A percentile compares a stretch with the other conserved stretches of the same genome.
These are phyloP conservation scores for Boletus coccyginus DNA, from an alignment of 768 basidiomycete genomes.

Conservation along the genomic window DNA sequence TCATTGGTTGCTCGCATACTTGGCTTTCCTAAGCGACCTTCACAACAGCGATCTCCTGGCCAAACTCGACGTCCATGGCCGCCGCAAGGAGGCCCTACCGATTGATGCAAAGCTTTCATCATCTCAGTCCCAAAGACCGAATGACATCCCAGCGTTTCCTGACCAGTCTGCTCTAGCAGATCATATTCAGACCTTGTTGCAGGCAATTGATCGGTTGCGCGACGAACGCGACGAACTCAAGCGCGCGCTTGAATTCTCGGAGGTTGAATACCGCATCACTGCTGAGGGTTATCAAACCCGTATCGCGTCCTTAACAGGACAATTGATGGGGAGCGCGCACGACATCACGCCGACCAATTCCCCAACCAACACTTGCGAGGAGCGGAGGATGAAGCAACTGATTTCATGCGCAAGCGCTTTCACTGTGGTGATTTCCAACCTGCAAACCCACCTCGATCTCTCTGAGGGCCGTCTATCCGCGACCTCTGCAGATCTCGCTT, in stretches of 20 bases:
- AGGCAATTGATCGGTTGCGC: constrained; percentile 65
- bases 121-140: neutral
- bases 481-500: constrained; percentile 11
- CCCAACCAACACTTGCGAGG: neutral
- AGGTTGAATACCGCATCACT: constrained; percentile 63
- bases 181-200: constrained; percentile 55
- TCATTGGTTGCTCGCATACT: neutral
- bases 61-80: constrained; percentile 12
- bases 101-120: neutral
- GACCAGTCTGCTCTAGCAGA: constrained; percentile 30
- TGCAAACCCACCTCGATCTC: constrained; percentile 31
- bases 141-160: constrained; percentile 2
- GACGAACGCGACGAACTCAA: constrained; percentile 61
- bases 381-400: constrained; percentile 30
- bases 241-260: constrained; percentile 64
- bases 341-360: constrained; percentile 1
- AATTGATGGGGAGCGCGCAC: constrained; percentile 23
- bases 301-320: constrained; percentile 34
- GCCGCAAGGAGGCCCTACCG: neutral
- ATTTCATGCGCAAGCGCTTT: constrained; percentile 34
- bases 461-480: constrained; percentile 14
- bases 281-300: constrained; percentile 57
- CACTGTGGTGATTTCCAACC: constrained; percentile 39
- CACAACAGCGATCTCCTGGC: constrained; percentile 18
- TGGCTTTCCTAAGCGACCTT: neutral